Evolutionary conservation across 148 eudicot genomes (phyloP).

Genomic region (Fagopyrum esculentum): DNA sequence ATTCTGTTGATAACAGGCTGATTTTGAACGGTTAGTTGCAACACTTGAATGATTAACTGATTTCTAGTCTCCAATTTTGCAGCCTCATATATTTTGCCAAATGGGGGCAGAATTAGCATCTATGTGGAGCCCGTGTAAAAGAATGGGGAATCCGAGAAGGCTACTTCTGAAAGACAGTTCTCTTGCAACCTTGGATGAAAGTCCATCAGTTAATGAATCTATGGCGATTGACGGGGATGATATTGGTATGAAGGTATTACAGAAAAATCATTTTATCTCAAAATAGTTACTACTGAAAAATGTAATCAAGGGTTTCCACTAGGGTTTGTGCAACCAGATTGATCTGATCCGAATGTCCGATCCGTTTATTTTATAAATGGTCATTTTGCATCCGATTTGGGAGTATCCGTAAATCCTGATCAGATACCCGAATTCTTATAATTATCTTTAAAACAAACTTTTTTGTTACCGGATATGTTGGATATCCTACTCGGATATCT

Average conservation of each 20-base stretch:
- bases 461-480: too few species aligned
- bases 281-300: not conserved
- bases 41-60: not conserved
- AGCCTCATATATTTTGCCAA: slow-evolving; percentile 73
- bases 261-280: not conserved
- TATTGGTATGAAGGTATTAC: slow-evolving; percentile 50
- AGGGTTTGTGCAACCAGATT: too few species aligned
- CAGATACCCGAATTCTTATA: too few species aligned
- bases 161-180: slow-evolving; percentile 36
- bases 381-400: too few species aligned
- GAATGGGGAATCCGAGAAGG: slow-evolving; percentile 47
- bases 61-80: slow-evolving; percentile 20
- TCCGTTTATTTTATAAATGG: too few species aligned
- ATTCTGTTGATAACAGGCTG: not conserved
- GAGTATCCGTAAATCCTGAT: too few species aligned
- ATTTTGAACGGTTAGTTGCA: not conserved
- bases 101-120: slow-evolving; percentile 80
- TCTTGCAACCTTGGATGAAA: slow-evolving; percentile 20
- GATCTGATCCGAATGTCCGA: too few species aligned
- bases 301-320: not conserved
- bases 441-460: too few species aligned
- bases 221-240: slow-evolving; percentile 32
- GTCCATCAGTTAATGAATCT: slow-evolving; percentile 23
- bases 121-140: slow-evolving; percentile 76
- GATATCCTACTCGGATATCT: too few species aligned